phyloP scores from a whole-genome alignment of 2,329 filamentous ascomycete species.

The Bimuria novae-zelandiae region DNA sequence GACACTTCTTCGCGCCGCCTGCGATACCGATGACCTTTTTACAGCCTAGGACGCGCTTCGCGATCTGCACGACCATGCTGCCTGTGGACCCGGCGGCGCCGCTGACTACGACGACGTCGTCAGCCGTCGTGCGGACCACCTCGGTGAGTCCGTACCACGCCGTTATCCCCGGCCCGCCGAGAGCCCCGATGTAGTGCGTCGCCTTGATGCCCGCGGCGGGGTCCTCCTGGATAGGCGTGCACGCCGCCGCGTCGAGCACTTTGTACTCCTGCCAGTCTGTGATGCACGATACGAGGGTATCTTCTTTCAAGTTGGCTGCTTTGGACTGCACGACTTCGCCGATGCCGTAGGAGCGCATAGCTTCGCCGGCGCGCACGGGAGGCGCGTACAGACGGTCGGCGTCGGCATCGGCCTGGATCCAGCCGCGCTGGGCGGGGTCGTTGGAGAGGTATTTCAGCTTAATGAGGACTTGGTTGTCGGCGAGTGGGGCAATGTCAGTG shows the following conservation, averaged over 20 bases:
- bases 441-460: conserved; percentile 53
- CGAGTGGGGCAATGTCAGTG: conserved; percentile 39
- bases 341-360: conserved; percentile 68
- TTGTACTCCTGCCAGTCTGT: conserved; percentile 70
- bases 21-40: conserved; percentile 59
- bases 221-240: conserved; percentile 35
- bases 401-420: conserved; percentile 51
- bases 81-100: conserved; percentile 80
- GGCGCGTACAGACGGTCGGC: conserved; percentile 53
- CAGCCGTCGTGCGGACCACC: conserved; percentile 66
- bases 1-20: conserved; percentile 58
- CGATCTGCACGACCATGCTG: conserved; percentile 66
- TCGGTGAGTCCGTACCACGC: conserved; percentile 76
- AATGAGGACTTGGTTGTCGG: conserved; percentile 51
- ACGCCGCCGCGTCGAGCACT: conserved; percentile 50
- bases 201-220: conserved; percentile 42
- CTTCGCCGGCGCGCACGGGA: conserved; percentile 50
- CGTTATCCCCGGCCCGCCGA: conserved; percentile 64
- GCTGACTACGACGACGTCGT: conserved; percentile 75
- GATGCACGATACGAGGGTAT: conserved; percentile 60
- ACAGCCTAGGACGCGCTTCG: conserved; percentile 54
- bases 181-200: conserved; percentile 53
- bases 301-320: conserved; percentile 56
- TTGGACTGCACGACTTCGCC: conserved; percentile 65
- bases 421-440: conserved; percentile 58